Base-by-base conservation (phyloP, 2,329 filamentous ascomycete genomes). In the Biscogniauxia marginata region DNA sequence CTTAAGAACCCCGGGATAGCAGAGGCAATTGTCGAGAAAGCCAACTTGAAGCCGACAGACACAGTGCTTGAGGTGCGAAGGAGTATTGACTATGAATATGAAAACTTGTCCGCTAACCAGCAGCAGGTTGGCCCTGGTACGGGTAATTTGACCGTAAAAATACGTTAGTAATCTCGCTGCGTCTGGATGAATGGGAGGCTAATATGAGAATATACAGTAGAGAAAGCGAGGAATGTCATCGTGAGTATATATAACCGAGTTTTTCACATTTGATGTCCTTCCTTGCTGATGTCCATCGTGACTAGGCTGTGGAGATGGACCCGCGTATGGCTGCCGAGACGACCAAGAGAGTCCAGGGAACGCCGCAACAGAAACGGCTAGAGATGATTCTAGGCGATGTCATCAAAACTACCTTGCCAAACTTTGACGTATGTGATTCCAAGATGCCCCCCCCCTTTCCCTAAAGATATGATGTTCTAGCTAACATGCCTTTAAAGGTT, bases 321-420 rank as follows among this genome's bases (percentile, higher is more conserved):
- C 93, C 95, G 19, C 84, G 95, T 69, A 98, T 98, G 95, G 92
- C 91, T 11, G 93, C 93, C 57, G 95, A 98, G 76, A 84, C 97
- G 61, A 95, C 91, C 47, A 96, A 96, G 76, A 89, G 93, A 67
- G 93, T 98, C 7, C 93, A 97, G 74, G 93, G 91, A 19, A 96
- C 88, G 46, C 91, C 93, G 0, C 83, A 88, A 64, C 88, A 90
- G 71, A 92, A 91, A 72, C 86, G 91, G 63, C 78, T 99, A 39
- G 92, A 97, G 65, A 86, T 98, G 39, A 78, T 97, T 50, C 79
- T 99, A 7, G 95, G 95, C 45, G 95, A 98, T 74, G 91, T 93
- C 48, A 96, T 97, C 74, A 97, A 97, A 78, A 89, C 90, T 8
- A 86, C 89, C 54, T 79, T 91, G 19, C 70, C 67, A 6, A 84